Conservation (phyloP, 768 basidiomycete species). For the Hortiboletus campestris region DNA sequence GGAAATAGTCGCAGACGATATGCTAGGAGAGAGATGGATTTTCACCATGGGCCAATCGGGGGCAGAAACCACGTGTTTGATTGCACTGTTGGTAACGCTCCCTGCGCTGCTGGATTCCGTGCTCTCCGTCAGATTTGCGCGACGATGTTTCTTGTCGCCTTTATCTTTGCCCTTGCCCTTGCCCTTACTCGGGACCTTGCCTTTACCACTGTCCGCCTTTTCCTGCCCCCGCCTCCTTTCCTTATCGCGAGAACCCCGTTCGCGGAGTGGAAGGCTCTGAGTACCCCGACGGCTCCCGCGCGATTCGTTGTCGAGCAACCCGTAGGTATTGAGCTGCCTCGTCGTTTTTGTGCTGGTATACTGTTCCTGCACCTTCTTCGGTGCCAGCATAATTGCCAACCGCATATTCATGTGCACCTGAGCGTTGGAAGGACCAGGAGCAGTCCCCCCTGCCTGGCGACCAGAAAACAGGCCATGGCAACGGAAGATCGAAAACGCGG, state of each 20-base stretch:
- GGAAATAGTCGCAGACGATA: conserved; percentile 11
- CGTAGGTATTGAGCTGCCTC: conserved; percentile 63
- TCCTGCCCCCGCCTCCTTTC: conserved; percentile 16
- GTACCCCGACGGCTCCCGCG: conserved; percentile 17
- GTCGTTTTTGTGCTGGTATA: conserved; percentile 77
- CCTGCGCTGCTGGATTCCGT: conserved; percentile 33
- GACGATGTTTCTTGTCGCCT: conserved; percentile 29
- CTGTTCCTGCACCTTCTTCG: conserved; percentile 73
- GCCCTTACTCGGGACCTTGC: conserved; percentile 18
- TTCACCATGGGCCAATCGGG: conserved; percentile 7
- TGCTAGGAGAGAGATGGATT: conserved; percentile 17
- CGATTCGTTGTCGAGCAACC: conserved; percentile 52
- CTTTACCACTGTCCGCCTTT: conserved; percentile 20
- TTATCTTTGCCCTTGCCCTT: conserved; percentile 29
- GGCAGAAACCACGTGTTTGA: conserved; percentile 8
- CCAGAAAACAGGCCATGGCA: conserved; percentile 41
- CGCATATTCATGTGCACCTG: conserved; percentile 29
- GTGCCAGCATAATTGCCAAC: conserved; percentile 59
- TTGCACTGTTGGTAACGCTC: conserved; percentile 14
- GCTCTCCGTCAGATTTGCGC: conserved; percentile 29
- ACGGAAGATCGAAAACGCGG: conserved; percentile 78
- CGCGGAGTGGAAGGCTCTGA: conserved; percentile 15
- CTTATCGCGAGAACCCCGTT: conserved; percentile 26
- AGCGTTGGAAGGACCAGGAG: conserved; percentile 7
- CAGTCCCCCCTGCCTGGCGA: conserved; percentile 11